Evolutionary conservation across 2,329 filamentous ascomycete genomes (phyloP).

Genomic region (Clarireedia monteithiana): DNA sequence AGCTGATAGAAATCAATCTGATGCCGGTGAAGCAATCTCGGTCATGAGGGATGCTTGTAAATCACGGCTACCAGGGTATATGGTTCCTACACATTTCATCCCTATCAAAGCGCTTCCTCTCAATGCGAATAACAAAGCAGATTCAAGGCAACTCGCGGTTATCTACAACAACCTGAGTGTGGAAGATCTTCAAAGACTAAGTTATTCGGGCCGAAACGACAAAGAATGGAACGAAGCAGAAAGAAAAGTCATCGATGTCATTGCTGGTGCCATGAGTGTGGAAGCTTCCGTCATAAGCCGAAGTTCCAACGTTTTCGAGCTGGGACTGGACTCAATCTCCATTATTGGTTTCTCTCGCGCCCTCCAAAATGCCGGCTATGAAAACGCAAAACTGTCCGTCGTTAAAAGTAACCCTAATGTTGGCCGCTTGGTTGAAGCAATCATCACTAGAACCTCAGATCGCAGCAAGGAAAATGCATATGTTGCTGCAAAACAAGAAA

Average conservation of each 20-base stretch:
- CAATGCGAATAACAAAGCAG: conserved; percentile 84
- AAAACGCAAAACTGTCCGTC: conserved; percentile 51
- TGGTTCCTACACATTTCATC: conserved; percentile 83
- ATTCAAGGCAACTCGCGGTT: conserved; percentile 58
- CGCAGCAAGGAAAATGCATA: conserved; percentile 16
- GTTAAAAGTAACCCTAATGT: conserved; percentile 57
- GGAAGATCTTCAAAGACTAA: conserved; percentile 53
- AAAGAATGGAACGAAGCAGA: conserved; percentile 34
- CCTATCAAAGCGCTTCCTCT: conserved; percentile 65
- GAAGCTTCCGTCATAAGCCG: conserved; percentile 38
- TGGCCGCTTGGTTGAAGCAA: conserved; percentile 35
- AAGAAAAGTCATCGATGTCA: conserved; percentile 40
- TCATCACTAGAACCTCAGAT: conserved; percentile 4
- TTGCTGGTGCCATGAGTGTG: conserved; percentile 36
- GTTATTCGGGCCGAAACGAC: conserved; percentile 28
- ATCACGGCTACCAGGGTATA: conserved; percentile 68
- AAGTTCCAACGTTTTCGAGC: conserved; percentile 67
- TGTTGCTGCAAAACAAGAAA: conserved; percentile 31
- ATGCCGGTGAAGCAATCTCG: conserved; percentile 34
- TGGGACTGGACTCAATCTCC: conserved; percentile 84
- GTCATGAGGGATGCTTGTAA: conserved; percentile 56
- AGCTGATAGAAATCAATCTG: conserved; percentile 15
- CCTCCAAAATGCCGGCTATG: conserved; percentile 56
- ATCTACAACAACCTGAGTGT: conserved; percentile 55
- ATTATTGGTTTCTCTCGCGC: conserved; percentile 61